A percentile compares a stretch with the other conserved stretches of the same genome.
These are phyloP conservation scores for Nakaseomyces kungkrabaensis DNA, from an alignment of 1,139 yeast species.

Conservation along the genomic window DNA sequence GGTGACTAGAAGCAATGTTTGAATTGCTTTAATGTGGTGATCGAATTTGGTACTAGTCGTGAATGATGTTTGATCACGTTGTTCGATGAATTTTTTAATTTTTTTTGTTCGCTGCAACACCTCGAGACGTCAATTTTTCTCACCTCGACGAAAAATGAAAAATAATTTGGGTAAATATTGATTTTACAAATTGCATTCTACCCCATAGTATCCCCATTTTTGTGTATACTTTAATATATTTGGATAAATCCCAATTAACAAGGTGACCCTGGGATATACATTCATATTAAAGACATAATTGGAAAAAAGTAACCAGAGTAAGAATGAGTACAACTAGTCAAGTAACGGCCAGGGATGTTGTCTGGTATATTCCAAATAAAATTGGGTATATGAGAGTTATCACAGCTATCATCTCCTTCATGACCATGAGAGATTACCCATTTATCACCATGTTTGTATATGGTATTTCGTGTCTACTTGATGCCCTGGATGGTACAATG, in stretches of 20 bases:
- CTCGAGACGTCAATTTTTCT: constrained; percentile 17
- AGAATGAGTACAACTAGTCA: constrained; percentile 1
- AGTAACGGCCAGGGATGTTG: constrained; percentile 40
- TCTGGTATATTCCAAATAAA: constrained; percentile 77
- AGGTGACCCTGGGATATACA: too few species aligned
- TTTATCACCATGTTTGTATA: constrained; percentile 65
- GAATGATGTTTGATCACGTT: too few species aligned
- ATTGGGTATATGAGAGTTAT: constrained; percentile 81
- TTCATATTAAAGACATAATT: too few species aligned
- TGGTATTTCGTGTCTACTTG: constrained; percentile 81
- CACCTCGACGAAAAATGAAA: too few species aligned
- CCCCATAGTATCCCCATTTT: too few species aligned
- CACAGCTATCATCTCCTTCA: constrained; percentile 70
- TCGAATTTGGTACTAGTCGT: too few species aligned
- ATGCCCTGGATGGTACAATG: constrained; percentile 94
- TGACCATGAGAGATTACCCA: constrained; percentile 78
- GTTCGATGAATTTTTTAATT: too few species aligned
- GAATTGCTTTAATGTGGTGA: neutral
- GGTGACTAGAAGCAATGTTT: neutral
- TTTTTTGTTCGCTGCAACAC: too few species aligned
- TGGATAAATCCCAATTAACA: too few species aligned
- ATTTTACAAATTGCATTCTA: neutral
- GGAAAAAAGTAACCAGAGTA: neutral
- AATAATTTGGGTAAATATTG: neutral
- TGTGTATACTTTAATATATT: too few species aligned